These are phyloP conservation scores for Lasiosphaeriaceae sp. DNA, from an alignment of 495 filamentous ascomycete species.

Conservation along the genomic window DNA sequence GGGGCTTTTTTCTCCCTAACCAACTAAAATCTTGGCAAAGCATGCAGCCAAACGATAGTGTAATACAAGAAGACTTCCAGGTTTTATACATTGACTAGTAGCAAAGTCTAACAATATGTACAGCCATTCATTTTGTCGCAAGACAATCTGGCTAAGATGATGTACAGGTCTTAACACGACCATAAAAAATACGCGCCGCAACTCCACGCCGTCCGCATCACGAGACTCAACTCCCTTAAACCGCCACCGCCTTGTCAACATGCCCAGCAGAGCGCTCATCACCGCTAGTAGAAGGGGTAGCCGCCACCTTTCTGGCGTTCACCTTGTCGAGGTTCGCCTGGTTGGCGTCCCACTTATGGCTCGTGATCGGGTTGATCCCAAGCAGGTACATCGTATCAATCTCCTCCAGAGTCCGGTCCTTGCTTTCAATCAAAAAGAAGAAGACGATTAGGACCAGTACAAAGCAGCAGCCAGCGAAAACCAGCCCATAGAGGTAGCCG, in stretches of 20 bases:
- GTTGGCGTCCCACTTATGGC: slow-evolving; percentile 21
- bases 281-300: too few relatives aligned
- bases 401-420: slow-evolving; percentile 52
- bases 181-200: not conserved
- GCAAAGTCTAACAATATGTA: not conserved
- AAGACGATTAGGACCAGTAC: slow-evolving; percentile 69
- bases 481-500: slow-evolving; percentile 76
- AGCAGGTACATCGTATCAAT: slow-evolving; percentile 83
- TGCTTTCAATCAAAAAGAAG: slow-evolving; percentile 64
- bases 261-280: not conserved
- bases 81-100: not conserved
- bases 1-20: too few relatives aligned
- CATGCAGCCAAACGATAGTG: too few relatives aligned
- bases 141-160: not conserved
- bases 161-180: not conserved
- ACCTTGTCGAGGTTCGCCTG: not conserved
- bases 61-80: not conserved
- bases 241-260: slow-evolving; percentile 1
- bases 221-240: not conserved
- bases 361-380: slow-evolving; percentile 58
- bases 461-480: slow-evolving; percentile 73
- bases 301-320: too few relatives aligned
- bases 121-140: not conserved
- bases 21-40: too few relatives aligned
- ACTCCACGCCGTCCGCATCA: not conserved